phyloP scores from a whole-genome alignment of 257 asterid species.

The Euphrasia confusa region DNA sequence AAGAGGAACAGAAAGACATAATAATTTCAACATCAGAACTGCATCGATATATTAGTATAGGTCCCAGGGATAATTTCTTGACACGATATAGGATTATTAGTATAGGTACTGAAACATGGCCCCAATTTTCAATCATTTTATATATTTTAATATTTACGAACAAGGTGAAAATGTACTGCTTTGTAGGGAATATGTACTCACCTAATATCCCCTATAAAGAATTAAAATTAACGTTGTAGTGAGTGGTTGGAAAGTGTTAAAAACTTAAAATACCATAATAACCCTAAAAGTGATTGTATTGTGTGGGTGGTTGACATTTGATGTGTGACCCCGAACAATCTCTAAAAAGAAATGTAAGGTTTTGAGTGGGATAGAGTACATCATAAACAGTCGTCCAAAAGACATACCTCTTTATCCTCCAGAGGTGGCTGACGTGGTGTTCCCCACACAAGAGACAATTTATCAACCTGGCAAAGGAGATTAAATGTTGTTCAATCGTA shows the following conservation, averaged over 20 bases:
- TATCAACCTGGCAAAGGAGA: constrained; percentile 59
- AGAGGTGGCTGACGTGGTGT: constrained; percentile 94
- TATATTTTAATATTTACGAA: background rate
- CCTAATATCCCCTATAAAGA: too few species aligned
- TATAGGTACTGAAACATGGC: background rate
- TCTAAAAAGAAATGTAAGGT: too few species aligned
- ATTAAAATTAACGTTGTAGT: too few species aligned
- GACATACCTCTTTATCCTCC: constrained; percentile 71
- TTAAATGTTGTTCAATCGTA: constrained; percentile 14
- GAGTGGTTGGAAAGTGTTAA: too few species aligned
- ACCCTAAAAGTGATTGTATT: too few species aligned
- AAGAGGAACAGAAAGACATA: too few species aligned
- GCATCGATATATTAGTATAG: background rate
- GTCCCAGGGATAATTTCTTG: background rate
- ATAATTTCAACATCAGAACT: background rate
- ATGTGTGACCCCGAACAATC: too few species aligned
- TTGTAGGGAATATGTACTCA: background rate
- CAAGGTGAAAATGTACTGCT: background rate
- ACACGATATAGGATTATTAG: background rate
- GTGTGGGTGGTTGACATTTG: too few species aligned
- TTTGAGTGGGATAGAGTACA: background rate
- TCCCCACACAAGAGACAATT: constrained; percentile 86
- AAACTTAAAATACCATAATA: too few species aligned
- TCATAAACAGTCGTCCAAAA: constrained; percentile 14
- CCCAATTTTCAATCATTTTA: background rate